A percentile compares a stretch with the other conserved stretches of the same genome.
These are phyloP conservation scores for Dothidotthia symphoricarpi DNA, from an alignment of 2,329 filamentous ascomycete species.

Conservation along the genomic window DNA sequence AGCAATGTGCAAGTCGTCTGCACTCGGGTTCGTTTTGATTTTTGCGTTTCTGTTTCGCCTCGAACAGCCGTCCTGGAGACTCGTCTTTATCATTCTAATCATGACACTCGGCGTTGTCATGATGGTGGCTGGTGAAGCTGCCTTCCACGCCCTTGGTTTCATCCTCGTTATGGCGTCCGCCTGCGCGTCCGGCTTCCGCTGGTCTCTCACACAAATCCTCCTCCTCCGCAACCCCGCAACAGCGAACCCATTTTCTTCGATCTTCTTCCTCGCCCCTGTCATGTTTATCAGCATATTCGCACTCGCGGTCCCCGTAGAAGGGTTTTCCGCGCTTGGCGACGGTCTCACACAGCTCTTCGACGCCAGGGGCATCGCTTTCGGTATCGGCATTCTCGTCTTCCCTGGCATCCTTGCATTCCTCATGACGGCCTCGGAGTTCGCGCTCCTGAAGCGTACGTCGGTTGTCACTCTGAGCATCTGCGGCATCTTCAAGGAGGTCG, in stretches of 20 bases:
- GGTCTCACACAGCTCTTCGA: constrained; percentile 64
- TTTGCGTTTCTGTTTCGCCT: constrained; percentile 95
- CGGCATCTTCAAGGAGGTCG: constrained; percentile 97
- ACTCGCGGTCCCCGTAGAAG: constrained; percentile 85
- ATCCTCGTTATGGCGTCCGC: constrained; percentile 88
- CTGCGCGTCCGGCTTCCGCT: constrained; percentile 94
- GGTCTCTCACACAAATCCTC: constrained; percentile 97
- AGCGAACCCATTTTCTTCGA: constrained; percentile 92
- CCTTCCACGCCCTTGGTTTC: constrained; percentile 85
- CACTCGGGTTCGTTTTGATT: constrained; percentile 87
- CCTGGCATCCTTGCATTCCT: constrained; percentile 88
- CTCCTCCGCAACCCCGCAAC: constrained; percentile 91
- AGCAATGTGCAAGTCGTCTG: constrained; percentile 97
- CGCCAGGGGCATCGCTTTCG: constrained; percentile 65
- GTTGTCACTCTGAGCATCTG: constrained; percentile 96
- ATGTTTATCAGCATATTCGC: constrained; percentile 84
- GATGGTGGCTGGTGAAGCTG: constrained; percentile 96
- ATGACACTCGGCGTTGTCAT: constrained; percentile 95
- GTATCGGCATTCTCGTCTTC: constrained; percentile 76
- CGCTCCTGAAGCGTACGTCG: constrained; percentile 87
- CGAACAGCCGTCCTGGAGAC: constrained; percentile 79
- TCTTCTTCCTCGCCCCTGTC: constrained; percentile 94
- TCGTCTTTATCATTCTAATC: constrained; percentile 81
- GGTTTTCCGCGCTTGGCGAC: constrained; percentile 64
- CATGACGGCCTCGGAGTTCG: constrained; percentile 97